phyloP scores from a whole-genome alignment of 73 alveolate species.

The Blepharisma japonicum region DNA sequence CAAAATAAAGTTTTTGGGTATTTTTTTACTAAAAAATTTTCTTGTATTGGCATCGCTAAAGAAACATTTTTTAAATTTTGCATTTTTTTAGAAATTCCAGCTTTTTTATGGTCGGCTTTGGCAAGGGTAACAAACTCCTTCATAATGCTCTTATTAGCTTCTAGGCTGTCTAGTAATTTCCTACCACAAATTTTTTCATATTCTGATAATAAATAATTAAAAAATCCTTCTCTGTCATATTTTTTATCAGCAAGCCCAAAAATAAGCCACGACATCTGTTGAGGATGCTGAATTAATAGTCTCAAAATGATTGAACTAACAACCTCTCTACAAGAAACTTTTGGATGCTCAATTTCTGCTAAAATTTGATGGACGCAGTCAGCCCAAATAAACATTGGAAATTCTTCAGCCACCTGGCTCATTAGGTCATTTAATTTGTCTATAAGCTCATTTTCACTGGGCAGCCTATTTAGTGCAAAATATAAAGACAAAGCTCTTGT shows the following conservation, averaged over 20 bases:
- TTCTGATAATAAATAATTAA: neutral
- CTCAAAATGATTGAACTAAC: neutral
- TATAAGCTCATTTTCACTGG: no score
- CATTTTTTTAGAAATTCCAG: neutral
- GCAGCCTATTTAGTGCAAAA: no score
- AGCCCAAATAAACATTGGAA: slow-evolving; percentile 31
- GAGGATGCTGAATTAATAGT: slow-evolving; percentile 19
- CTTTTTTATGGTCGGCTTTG: neutral
- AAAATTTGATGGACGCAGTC: neutral
- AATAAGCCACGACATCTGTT: slow-evolving; percentile 28
- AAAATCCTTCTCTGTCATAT: neutral
- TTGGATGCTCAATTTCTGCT: neutral
- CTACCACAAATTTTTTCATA: neutral
- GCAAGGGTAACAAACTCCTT: neutral
- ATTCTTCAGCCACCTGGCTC: neutral
- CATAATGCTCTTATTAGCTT: neutral
- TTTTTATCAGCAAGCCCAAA: neutral
- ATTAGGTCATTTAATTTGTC: neutral
- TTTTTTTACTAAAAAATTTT: neutral
- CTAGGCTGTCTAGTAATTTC: neutral
- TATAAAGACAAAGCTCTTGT: no score
- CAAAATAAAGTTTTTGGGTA: neutral
- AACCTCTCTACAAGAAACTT: neutral
- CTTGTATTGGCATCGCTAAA: no score
- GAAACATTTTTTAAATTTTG: no score